Evolutionary conservation across 306 rosid species (phyloP).

Genomic region (Quercus suber): DNA sequence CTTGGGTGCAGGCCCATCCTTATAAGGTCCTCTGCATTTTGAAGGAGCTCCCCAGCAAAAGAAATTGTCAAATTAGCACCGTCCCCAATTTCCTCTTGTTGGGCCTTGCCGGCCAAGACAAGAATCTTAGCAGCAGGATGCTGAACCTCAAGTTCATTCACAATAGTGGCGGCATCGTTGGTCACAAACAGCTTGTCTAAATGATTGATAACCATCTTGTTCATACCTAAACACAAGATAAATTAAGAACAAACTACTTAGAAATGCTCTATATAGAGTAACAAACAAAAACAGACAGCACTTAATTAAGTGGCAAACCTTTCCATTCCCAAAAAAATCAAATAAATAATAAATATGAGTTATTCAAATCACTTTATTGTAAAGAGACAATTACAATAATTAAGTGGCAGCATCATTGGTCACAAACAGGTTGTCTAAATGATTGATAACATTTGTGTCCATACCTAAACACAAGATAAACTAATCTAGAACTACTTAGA

Average conservation of each 20-base stretch:
- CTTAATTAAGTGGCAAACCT: no score
- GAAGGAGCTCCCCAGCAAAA: slow-evolving; percentile 90
- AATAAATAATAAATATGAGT: no score
- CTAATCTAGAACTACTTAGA: no score
- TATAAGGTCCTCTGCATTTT: slow-evolving; percentile 82
- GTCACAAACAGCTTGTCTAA: slow-evolving; percentile 93
- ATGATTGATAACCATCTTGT: slow-evolving; percentile 97
- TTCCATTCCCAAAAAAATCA: no score
- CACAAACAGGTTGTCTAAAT: no score
- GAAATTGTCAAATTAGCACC: slow-evolving; percentile 92
- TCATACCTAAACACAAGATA: slow-evolving; percentile 55
- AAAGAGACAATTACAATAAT: no score
- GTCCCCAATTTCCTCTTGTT: slow-evolving; percentile 91
- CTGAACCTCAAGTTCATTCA: slow-evolving; percentile 90
- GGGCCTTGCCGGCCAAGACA: slow-evolving; percentile 90
- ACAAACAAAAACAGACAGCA: not conserved
- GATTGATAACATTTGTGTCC: no score
- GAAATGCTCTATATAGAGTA: slow-evolving; percentile 2
- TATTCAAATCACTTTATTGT: no score
- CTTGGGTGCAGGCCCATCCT: slow-evolving; percentile 96
- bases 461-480: no score
- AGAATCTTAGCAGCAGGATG: slow-evolving; percentile 96
- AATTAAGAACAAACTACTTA: not conserved
- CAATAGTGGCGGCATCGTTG: slow-evolving; percentile 84
- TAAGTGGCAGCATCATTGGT: no score